These are phyloP conservation scores for Candida sphagnicola DNA, from an alignment of 805 yeast genomes.

Conservation along the genomic window DNA sequence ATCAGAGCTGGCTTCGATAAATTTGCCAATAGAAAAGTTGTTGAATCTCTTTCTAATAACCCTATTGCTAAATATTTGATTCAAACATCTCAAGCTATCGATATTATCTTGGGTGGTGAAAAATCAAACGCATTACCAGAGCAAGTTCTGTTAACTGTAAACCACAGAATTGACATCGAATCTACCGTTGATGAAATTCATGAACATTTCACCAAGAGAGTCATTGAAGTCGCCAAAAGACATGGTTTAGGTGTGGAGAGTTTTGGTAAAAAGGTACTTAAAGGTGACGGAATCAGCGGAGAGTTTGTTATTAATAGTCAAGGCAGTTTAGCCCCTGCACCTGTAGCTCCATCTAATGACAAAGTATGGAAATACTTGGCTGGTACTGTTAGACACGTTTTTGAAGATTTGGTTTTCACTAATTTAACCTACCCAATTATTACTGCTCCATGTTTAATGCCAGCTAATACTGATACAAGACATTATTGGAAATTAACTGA, in stretches of 20 bases:
- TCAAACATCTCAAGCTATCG: slow-evolving; percentile 36
- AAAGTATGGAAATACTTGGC: slow-evolving; percentile 40
- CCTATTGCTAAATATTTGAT: slow-evolving; percentile 24
- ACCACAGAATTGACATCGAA: slow-evolving; percentile 35
- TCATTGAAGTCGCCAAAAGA: slow-evolving; percentile 22
- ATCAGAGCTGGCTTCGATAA: slow-evolving; percentile 34
- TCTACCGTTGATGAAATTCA: slow-evolving; percentile 19
- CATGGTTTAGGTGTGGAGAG: slow-evolving; percentile 29
- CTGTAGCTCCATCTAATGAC: slow-evolving; percentile 39
- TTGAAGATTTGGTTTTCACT: slow-evolving; percentile 40
- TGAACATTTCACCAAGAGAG: slow-evolving; percentile 20
- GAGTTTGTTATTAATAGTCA: slow-evolving; percentile 11
- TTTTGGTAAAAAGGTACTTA: slow-evolving; percentile 22
- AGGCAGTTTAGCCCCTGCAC: slow-evolving; percentile 38
- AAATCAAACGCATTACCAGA: slow-evolving; percentile 42
- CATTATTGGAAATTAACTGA: slow-evolving; percentile 60
- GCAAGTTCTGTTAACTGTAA: slow-evolving; percentile 24
- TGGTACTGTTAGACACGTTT: slow-evolving; percentile 43
- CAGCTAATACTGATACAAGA: slow-evolving; percentile 71
- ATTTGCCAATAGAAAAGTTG: slow-evolving; percentile 27
- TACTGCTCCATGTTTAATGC: slow-evolving; percentile 56
- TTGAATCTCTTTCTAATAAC: slow-evolving; percentile 16
- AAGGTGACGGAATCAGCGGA: slow-evolving; percentile 17
- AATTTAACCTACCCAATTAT: slow-evolving; percentile 29
- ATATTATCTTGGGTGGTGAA: slow-evolving; percentile 36